These are phyloP conservation scores for Neonectria coccinea DNA, from an alignment of 2,329 filamentous ascomycete species.

Conservation along the genomic window DNA sequence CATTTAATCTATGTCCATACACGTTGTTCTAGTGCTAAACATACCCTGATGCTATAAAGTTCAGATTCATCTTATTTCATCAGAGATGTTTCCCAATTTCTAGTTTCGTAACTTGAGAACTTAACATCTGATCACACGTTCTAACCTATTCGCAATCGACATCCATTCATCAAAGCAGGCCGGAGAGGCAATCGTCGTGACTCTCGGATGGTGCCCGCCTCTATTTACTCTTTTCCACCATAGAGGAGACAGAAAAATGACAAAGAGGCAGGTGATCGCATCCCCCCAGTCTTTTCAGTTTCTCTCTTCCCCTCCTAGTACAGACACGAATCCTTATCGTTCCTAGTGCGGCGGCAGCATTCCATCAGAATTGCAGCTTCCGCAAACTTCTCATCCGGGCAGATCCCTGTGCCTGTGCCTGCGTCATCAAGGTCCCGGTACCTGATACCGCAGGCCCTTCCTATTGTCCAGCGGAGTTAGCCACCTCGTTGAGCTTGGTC, in stretches of 20 bases:
- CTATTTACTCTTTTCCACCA: conserved; percentile 32
- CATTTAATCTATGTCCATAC: neutral
- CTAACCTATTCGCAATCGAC: conserved; percentile 40
- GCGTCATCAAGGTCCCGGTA: conserved; percentile 16
- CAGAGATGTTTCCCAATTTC: neutral
- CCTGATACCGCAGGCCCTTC: conserved; percentile 23
- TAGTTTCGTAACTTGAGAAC: neutral
- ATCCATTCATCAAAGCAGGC: conserved; percentile 37
- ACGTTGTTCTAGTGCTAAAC: neutral
- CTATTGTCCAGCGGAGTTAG: conserved; percentile 51
- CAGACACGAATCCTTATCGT: neutral
- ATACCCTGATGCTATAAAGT: conserved; percentile 3
- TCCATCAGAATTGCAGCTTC: conserved; percentile 17
- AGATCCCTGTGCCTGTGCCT: conserved; percentile 16
- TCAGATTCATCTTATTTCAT: neutral
- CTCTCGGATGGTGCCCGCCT: conserved; percentile 14
- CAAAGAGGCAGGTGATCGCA: conserved; percentile 14
- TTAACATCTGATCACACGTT: conserved; percentile 23
- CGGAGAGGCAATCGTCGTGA: conserved; percentile 10
- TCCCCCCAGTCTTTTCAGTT: conserved; percentile 8
- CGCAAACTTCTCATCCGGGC: conserved; percentile 21
- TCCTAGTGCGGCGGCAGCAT: neutral
- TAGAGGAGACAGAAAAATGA: conserved; percentile 16
- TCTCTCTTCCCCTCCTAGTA: conserved; percentile 1
- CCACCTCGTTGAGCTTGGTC: conserved; percentile 66